A percentile compares a stretch with the other conserved stretches of the same genome.
These are phyloP conservation scores for Diaporthe aspalathi DNA, from an alignment of 2,329 filamentous ascomycete genomes.

Conservation along the genomic window DNA sequence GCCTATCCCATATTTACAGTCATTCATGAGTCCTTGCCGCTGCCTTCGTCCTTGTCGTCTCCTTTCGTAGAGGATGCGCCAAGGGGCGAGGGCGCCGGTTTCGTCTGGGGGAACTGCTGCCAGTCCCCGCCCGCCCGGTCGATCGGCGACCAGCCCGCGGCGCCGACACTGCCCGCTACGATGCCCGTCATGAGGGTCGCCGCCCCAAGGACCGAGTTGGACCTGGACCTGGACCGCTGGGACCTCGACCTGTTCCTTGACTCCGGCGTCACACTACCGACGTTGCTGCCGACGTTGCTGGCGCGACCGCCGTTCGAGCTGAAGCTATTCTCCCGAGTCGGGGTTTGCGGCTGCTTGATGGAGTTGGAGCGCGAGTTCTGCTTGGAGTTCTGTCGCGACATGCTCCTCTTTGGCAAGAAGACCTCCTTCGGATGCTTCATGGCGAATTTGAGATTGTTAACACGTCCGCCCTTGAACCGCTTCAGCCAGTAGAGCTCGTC, in stretches of 20 bases:
- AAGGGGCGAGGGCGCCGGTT: slow-evolving; percentile 34
- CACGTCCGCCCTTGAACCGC: slow-evolving; percentile 81
- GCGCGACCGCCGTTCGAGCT: slow-evolving; percentile 57
- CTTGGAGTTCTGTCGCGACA: slow-evolving; percentile 65
- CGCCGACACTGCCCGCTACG: slow-evolving; percentile 76
- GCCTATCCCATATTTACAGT: slow-evolving; percentile 28
- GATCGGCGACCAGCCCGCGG: slow-evolving; percentile 80
- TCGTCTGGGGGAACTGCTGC: slow-evolving; percentile 47
- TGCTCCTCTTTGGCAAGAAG: slow-evolving; percentile 71
- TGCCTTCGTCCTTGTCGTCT: slow-evolving; percentile 21
- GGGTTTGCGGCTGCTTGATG: slow-evolving; percentile 70
- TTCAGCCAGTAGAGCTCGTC: slow-evolving; percentile 86
- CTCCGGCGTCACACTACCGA: slow-evolving; percentile 59
- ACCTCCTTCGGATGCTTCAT: slow-evolving; percentile 80
- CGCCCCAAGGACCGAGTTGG: slow-evolving; percentile 78
- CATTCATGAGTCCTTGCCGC: slow-evolving; percentile 3
- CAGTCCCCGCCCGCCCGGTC: slow-evolving; percentile 58
- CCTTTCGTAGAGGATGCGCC: slow-evolving; percentile 20
- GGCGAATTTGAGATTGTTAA: slow-evolving; percentile 84
- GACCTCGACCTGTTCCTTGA: slow-evolving; percentile 75
- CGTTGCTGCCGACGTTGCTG: slow-evolving; percentile 7
- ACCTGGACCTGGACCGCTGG: slow-evolving; percentile 66
- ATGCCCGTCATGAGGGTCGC: slow-evolving; percentile 87
- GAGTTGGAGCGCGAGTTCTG: slow-evolving; percentile 75
- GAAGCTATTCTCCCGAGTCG: slow-evolving; percentile 67